These are phyloP conservation scores for Lecanicillium sp. DNA, from an alignment of 2,329 filamentous ascomycete species.

Conservation along the genomic window DNA sequence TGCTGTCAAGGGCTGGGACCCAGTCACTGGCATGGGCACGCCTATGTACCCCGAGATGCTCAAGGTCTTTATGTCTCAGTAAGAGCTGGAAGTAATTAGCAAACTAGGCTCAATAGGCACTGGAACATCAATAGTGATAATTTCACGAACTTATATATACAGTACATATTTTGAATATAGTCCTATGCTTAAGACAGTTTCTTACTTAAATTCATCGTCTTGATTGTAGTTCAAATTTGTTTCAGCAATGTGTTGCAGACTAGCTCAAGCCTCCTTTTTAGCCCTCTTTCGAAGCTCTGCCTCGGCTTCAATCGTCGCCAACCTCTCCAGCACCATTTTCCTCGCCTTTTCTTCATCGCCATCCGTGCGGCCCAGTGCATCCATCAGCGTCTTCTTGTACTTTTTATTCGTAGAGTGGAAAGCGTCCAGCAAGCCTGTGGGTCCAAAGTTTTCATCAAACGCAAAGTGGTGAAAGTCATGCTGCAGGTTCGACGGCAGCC, in stretches of 20 bases:
- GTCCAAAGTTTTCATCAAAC: constrained; percentile 13
- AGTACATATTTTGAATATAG: too few species aligned
- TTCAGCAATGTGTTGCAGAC: too few species aligned
- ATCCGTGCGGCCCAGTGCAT: constrained; percentile 8
- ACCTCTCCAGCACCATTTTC: constrained; percentile 11
- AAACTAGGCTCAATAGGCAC: too few species aligned
- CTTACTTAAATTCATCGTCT: too few species aligned
- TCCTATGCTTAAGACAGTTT: too few species aligned
- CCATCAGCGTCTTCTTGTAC: constrained; percentile 8
- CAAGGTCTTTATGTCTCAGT: neutral
- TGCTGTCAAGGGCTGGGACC: constrained; percentile 8
- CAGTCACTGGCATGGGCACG: constrained; percentile 8
- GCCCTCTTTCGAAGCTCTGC: constrained; percentile 4
- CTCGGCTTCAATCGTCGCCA: constrained; percentile 9
- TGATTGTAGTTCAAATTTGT: too few species aligned
- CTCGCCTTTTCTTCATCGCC: constrained; percentile 12
- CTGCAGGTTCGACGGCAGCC: constrained; percentile 10
- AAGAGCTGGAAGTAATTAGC: too few species aligned
- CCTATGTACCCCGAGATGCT: constrained; percentile 8
- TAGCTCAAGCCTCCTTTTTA: neutral
- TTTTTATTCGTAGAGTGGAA: constrained; percentile 9
- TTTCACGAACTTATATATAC: too few species aligned
- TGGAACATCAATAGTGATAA: too few species aligned
- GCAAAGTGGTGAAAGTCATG: constrained; percentile 14
- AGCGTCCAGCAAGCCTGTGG: constrained; percentile 10